Conservation (phyloP, 805 yeast species). For the Ogataea angusta region DNA sequence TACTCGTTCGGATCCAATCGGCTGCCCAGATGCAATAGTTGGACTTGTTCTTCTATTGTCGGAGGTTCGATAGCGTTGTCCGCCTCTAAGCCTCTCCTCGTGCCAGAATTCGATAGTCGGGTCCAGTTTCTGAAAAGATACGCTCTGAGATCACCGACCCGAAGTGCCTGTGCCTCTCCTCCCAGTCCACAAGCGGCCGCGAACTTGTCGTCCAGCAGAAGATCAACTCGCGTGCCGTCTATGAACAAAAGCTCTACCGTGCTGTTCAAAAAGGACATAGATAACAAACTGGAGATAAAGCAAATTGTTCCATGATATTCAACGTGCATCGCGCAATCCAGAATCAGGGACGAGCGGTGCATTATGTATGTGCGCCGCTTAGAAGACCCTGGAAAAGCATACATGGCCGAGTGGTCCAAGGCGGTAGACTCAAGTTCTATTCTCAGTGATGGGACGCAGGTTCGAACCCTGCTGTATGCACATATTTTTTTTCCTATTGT, state of each 20-base stretch:
- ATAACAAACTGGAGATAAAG: neutral
- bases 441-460: constrained; percentile 33
- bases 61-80: constrained; percentile 14
- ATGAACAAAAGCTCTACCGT: constrained; percentile 21
- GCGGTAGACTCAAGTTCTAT: constrained; percentile 32
- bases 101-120: constrained; percentile 7
- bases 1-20: constrained; percentile 27
- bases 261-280: constrained; percentile 13
- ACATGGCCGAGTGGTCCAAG: constrained; percentile 33
- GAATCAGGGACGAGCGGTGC: neutral
- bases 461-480: constrained; percentile 33
- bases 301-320: neutral
- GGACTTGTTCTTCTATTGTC: constrained; percentile 26
- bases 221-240: constrained; percentile 22
- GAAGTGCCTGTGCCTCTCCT: constrained; percentile 10
- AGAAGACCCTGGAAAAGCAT: constrained; percentile 13
- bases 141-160: constrained; percentile 29
- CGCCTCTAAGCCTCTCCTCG: constrained; percentile 9
- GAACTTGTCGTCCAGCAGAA: constrained; percentile 15
- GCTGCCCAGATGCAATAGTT: constrained; percentile 30
- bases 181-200: constrained; percentile 11
- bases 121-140: constrained; percentile 29
- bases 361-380: neutral
- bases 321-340: neutral
- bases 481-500: constrained; percentile 10